Conservation (phyloP, 306 rosid genomes). For the Psophocarpus tetragonolobus region DNA sequence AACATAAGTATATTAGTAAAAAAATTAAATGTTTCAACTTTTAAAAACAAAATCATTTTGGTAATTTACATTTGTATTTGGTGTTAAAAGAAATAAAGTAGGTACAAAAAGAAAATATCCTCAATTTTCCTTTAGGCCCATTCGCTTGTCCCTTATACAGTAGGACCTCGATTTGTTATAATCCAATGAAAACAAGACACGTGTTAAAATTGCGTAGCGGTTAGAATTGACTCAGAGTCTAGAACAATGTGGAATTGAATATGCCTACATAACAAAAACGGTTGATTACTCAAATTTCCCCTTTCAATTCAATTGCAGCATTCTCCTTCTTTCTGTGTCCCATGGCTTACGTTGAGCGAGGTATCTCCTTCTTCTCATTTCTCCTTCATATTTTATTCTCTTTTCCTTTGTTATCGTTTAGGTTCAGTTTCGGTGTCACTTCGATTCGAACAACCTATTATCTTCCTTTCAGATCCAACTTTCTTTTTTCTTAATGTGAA, state of each 20-base stretch:
- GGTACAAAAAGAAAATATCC: no score
- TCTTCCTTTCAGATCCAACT: not conserved
- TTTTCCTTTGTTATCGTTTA: not conserved
- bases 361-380: slow-evolving; percentile 32
- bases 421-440: not conserved
- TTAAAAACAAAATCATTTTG: no score
- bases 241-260: not conserved
- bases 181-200: slow-evolving; percentile 17
- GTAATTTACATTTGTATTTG: no score
- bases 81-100: no score
- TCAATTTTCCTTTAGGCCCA: not conserved
- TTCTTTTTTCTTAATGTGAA: not conserved
- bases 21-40: no score
- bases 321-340: not conserved
- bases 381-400: not conserved
- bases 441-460: slow-evolving; percentile 10
- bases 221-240: not conserved
- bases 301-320: slow-evolving; percentile 23
- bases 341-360: slow-evolving; percentile 61
- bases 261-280: no score
- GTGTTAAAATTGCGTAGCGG: not conserved
- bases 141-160: not conserved
- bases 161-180: accelerated
- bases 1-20: no score
- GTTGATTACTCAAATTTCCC: slow-evolving; percentile 1